A percentile compares a stretch with the other conserved stretches of the same genome.
These are phyloP conservation scores for Euphorbia pulcherrima DNA, from an alignment of 345 rosid genomes.

Conservation along the genomic window DNA sequence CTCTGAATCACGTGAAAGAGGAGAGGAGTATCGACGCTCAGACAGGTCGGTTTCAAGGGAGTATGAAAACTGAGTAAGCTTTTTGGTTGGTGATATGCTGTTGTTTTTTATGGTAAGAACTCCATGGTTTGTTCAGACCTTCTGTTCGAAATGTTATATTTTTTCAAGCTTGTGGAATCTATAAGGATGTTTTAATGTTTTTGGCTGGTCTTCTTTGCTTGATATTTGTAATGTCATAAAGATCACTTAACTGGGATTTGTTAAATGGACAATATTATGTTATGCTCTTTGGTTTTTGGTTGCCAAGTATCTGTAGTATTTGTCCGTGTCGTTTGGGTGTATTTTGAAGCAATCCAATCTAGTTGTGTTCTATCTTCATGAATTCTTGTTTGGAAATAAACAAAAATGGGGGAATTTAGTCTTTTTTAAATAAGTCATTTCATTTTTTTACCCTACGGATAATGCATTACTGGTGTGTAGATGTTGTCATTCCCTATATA, in stretches of 20 bases:
- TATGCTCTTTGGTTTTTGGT: background rate
- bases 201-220: background rate
- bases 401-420: too few species aligned
- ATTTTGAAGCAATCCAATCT: too few species aligned
- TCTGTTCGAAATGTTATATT: background rate
- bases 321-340: too few species aligned
- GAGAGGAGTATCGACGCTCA: slow-evolving; percentile 20
- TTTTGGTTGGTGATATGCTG: background rate
- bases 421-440: too few species aligned
- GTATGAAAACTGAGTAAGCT: slow-evolving; percentile 16
- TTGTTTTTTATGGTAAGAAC: slow-evolving; percentile 2
- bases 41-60: slow-evolving; percentile 24
- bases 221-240: background rate
- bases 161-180: background rate
- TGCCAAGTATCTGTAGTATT: background rate
- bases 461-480: too few species aligned
- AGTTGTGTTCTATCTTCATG: too few species aligned
- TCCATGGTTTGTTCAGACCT: background rate
- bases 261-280: background rate
- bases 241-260: background rate
- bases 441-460: too few species aligned
- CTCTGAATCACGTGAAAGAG: slow-evolving; percentile 35
- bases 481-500: too few species aligned
- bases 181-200: background rate
- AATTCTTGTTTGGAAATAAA: too few species aligned